phyloP scores from a whole-genome alignment of 1,284 basidiomycete species.

The Sporisorium iseilematis-ciliati region DNA sequence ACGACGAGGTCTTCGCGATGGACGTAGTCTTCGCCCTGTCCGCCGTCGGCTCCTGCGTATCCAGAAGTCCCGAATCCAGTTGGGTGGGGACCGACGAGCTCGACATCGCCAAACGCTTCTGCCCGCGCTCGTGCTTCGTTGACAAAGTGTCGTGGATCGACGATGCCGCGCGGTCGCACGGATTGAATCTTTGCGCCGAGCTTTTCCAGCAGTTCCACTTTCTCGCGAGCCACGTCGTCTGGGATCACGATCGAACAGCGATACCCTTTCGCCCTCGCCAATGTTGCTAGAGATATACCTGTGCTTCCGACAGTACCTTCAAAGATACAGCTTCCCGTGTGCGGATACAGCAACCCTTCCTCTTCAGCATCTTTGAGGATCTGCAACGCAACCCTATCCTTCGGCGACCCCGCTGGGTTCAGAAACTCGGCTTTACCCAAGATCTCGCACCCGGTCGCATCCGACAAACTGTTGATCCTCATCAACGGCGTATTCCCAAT shows the following conservation, averaged over 20 bases:
- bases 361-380: slow-evolving; percentile 86
- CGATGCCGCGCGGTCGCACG: slow-evolving; percentile 67
- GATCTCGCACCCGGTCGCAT: slow-evolving; percentile 91
- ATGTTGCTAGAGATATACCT: slow-evolving; percentile 92
- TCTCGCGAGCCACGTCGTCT: slow-evolving; percentile 81
- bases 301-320: slow-evolving; percentile 98
- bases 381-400: slow-evolving; percentile 92
- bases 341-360: slow-evolving; percentile 82
- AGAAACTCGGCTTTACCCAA: slow-evolving; percentile 97
- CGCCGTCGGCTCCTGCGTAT: slow-evolving; percentile 29
- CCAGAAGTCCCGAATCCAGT: slow-evolving; percentile 24
- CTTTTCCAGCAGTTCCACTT: slow-evolving; percentile 83
- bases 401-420: slow-evolving; percentile 97
- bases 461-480: slow-evolving; percentile 88
- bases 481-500: slow-evolving; percentile 88
- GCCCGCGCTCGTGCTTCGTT: slow-evolving; percentile 65
- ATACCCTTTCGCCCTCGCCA: slow-evolving; percentile 77
- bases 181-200: slow-evolving; percentile 89
- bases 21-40: slow-evolving; percentile 28
- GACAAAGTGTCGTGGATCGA: slow-evolving; percentile 68
- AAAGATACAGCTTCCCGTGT: slow-evolving; percentile 92
- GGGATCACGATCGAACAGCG: slow-evolving; percentile 69
- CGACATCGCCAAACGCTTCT: slow-evolving; percentile 55
- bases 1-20: slow-evolving; percentile 56
- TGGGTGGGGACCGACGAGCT: slow-evolving; percentile 55